Percentiles rank a stretch among this genome's conserved stretches.
phyloP scores from a whole-genome alignment of 352 stramenopile genomes.

The Globisporangium viniferum region DNA sequence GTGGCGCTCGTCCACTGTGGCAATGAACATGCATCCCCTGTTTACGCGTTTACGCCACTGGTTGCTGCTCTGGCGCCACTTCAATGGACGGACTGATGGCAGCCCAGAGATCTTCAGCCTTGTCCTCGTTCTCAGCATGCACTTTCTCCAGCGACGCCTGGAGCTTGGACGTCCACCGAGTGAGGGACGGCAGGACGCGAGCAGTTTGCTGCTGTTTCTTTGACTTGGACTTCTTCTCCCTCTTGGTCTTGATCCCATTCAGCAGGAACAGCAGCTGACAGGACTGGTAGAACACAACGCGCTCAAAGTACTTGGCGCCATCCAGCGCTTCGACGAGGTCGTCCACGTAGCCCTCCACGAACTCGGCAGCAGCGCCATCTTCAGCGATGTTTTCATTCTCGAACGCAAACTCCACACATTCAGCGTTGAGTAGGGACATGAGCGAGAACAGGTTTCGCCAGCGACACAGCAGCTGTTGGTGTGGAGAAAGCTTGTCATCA shows the following conservation, averaged over 20 bases:
- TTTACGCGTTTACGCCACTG: conserved; percentile 20
- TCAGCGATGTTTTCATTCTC: conserved; percentile 39
- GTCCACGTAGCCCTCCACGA: conserved; percentile 47
- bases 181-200: conserved; percentile 24
- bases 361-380: conserved; percentile 37
- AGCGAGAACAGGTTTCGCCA: conserved; percentile 78
- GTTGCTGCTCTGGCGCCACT: conserved; percentile 5
- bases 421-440: conserved; percentile 46
- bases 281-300: conserved; percentile 59
- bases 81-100: conserved; percentile 30
- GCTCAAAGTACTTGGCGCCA: conserved; percentile 57
- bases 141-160: conserved; percentile 33
- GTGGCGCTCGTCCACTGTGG: background rate
- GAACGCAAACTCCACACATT: conserved; percentile 65
- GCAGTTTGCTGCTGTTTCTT: conserved; percentile 23
- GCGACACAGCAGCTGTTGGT: conserved; percentile 44
- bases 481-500: conserved; percentile 26
- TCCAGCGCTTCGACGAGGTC: conserved; percentile 40
- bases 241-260: conserved; percentile 27
- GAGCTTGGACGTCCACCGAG: conserved; percentile 39
- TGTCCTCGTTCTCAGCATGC: conserved; percentile 36
- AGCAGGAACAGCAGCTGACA: conserved; percentile 57
- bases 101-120: conserved; percentile 50
- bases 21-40: background rate
- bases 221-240: conserved; percentile 33